Base-by-base conservation (phyloP, 169 alveolate species). In the Theileria parva region DNA sequence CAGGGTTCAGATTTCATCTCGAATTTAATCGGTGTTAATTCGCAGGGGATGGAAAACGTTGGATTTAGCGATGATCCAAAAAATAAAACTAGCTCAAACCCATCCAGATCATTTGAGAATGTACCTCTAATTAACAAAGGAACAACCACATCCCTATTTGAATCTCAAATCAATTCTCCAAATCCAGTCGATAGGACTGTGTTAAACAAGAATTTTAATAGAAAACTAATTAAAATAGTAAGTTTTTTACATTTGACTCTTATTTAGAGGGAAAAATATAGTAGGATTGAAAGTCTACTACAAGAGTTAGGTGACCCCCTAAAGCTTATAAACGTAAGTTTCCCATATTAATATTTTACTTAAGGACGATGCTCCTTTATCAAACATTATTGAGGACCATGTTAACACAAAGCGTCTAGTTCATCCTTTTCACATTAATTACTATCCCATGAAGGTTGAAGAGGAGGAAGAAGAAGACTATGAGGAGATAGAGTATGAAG, bases 41-140 rank as follows among this genome's bases (percentile, higher is more conserved):
- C 71, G 1, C 53, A 63, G 39, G 39, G 71, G 21, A 15, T 63
- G 8, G 71, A 63, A 21, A 63, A 63, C 71, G 71, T 63, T 21
- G 71, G 71, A 63, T 63, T 63, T 13, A 21, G 71, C 2, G 71
- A 63, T 39, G 25, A 63, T 39, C 39, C 44, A 39, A 63, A 63
- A 19, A 63, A 63, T 21, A 15, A 63, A 23, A 23, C 67, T 2
- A 59, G 67, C 37, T 59, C 37, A 28, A 59, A 59, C 37, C 67
- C 30, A 28, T 59, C 67, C 37, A 9, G 66, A 21, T 57, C 66
- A 3, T 21, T 57, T 5, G 66, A 19, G n/a, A 25, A 57, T 25
- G 23, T 28, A 39, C 71, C 71, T 3, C 50, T 63, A 2, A 27
- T 63, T 32, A 63, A 63, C 11, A 63, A 63, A 25, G 71, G 39